Evolutionary conservation across 805 yeast species (phyloP).

Genomic region (Barnettozyma botsteinii): DNA sequence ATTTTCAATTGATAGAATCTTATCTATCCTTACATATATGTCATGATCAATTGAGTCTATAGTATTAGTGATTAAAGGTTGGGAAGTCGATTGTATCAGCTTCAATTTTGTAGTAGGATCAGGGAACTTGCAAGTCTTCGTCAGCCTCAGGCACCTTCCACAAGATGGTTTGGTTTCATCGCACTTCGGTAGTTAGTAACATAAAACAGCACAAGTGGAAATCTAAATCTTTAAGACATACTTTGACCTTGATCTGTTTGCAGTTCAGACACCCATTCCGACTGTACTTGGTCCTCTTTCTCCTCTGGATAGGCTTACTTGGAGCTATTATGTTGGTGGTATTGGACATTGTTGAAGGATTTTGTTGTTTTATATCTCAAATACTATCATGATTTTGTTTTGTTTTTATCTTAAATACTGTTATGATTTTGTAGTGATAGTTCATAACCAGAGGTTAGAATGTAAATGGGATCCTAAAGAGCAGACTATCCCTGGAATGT

Average conservation of each 20-base stretch:
- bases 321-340: no score
- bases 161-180: slow-evolving; percentile 17
- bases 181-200: slow-evolving; percentile 7
- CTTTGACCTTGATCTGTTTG: slow-evolving; percentile 37
- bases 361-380: no score
- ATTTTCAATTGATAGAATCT: slow-evolving; percentile 8
- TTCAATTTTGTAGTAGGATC: neutral
- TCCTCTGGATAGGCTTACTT: slow-evolving; percentile 1
- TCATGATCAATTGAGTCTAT: slow-evolving; percentile 20
- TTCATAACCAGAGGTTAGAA: no score
- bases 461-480: no score
- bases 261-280: slow-evolving; percentile 38
- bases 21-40: slow-evolving; percentile 16
- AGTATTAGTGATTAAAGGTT: slow-evolving; percentile 3
- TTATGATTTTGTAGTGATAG: no score
- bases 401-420: no score
- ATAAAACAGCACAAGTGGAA: neutral
- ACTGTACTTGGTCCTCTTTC: slow-evolving; percentile 19
- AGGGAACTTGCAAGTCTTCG: slow-evolving; percentile 7
- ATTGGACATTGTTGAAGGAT: neutral
- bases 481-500: no score
- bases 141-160: slow-evolving; percentile 10
- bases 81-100: neutral
- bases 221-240: slow-evolving; percentile 8
- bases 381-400: no score